These are phyloP conservation scores for Acacia confusa DNA, from an alignment of 306 rosid species.

Conservation along the genomic window DNA sequence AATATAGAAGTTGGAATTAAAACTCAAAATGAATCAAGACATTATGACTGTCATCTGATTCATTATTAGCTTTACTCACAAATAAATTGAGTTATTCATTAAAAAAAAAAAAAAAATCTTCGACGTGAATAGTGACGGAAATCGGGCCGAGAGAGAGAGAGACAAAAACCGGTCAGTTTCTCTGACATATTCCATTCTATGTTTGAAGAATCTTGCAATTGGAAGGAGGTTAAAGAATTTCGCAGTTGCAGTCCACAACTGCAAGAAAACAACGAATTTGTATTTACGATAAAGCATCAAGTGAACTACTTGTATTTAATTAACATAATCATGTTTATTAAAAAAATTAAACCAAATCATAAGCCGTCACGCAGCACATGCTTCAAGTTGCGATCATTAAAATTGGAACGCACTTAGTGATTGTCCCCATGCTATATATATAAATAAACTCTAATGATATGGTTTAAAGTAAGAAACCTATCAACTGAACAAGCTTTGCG, in stretches of 20 bases:
- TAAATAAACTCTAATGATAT: neutral
- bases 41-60: neutral
- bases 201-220: neutral
- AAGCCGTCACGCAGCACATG: neutral
- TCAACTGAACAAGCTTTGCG: neutral
- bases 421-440: neutral
- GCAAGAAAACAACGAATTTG: neutral
- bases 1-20: neutral
- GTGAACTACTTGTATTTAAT: neutral
- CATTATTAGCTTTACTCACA: neutral
- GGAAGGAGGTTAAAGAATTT: neutral
- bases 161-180: neutral
- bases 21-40: conserved; percentile 6
- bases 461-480: neutral
- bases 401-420: neutral
- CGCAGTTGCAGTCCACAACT: neutral
- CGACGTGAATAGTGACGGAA: neutral
- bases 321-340: neutral
- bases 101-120: neutral
- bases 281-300: neutral
- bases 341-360: neutral
- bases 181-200: neutral
- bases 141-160: neutral
- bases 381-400: neutral
- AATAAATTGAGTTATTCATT: neutral